phyloP scores from a whole-genome alignment of 352 stramenopile genomes.

The Thraustochytrium sp. region DNA sequence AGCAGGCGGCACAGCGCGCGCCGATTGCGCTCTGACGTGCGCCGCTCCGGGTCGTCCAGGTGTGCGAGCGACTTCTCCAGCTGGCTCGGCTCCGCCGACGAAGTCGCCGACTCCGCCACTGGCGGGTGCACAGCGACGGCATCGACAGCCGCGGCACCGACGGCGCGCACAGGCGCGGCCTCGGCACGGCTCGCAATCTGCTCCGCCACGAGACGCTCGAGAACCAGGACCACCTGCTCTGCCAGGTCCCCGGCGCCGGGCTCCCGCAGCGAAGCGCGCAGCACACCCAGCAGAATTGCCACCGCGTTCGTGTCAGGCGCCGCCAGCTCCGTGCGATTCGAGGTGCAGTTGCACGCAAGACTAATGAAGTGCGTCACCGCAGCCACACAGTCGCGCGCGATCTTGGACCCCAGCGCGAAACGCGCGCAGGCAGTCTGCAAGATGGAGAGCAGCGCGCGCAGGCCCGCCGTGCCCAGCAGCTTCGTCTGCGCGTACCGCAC shows the following conservation, averaged over 20 bases:
- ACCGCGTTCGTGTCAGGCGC: not conserved
- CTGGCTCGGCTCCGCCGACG: not conserved
- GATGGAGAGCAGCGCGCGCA: conserved; percentile 10
- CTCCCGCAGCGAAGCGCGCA: not conserved
- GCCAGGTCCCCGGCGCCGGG: not conserved
- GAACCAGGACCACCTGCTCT: conserved; percentile 6
- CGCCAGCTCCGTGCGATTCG: not conserved
- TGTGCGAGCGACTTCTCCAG: conserved; percentile 6
- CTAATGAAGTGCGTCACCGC: not conserved
- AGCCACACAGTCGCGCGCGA: not conserved
- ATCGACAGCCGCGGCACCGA: too few species aligned
- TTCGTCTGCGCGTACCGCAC: conserved; percentile 2
- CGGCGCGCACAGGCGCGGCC: too few species aligned
- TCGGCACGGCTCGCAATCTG: not conserved
- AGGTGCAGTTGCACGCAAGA: conserved; percentile 5
- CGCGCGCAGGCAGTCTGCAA: not conserved
- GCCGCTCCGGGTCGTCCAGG: not conserved
- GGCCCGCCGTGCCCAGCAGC: not conserved
- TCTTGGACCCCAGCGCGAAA: not conserved
- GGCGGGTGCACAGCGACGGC: too few species aligned
- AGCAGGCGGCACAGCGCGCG: conserved; percentile 12
- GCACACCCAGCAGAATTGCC: not conserved
- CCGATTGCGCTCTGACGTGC: not conserved
- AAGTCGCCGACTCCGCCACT: too few species aligned
- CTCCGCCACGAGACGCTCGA: conserved; percentile 15